Base-by-base conservation (phyloP, 2,329 filamentous ascomycete genomes). In the Aureobasidium sp. region DNA sequence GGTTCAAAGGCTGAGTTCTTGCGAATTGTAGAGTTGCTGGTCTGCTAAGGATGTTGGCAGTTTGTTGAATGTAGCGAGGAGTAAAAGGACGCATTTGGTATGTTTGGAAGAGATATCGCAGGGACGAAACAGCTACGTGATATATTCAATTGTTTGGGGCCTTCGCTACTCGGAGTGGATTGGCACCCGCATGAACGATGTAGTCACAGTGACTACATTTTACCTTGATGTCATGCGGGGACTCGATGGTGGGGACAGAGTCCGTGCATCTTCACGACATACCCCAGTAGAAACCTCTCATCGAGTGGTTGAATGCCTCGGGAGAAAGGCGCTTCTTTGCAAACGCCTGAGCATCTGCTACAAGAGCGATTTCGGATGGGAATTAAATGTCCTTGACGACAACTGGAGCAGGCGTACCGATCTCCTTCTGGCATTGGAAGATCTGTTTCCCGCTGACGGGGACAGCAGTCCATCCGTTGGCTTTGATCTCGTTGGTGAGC, bases 31-130 rank as follows among this genome's bases (percentile, higher is more conserved):
- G 37, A 3, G 15, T 58, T 49, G 53, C 42, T 6, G 61, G 52
- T 62, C 44, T 62, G 44, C 42, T 58, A 29, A 62, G 47, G 44
- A 49, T 49, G 15, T 34, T 42, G 16, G 37, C 27, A n/a, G 39
- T 62, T 50, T 49, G 52, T 39, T 37, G 37, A 29, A 62, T 50
- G 61, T 62, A 62, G 36, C 53, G 52, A n/a, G 61, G 61, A 34
- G 61, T 58, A 27, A 58, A 62, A 21, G 61, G 45, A 57, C 42
- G 61, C 61, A 62, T 62, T 42, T 57, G 52, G 7, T 8, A 32
- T 39, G n/a, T 9, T 25, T 57, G 30, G 29, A 10, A 36, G 53
- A 21, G 15, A 39, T 8, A 32, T 13, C 10, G 9, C 9, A n/a
- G 9, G 5, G 16, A 34, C 11, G 10, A 36, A 6, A 30, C 13